Percentiles rank a stretch among this genome's conserved stretches.
These are phyloP conservation scores for Murraya koenigii DNA, from an alignment of 345 rosid species.

Conservation along the genomic window DNA sequence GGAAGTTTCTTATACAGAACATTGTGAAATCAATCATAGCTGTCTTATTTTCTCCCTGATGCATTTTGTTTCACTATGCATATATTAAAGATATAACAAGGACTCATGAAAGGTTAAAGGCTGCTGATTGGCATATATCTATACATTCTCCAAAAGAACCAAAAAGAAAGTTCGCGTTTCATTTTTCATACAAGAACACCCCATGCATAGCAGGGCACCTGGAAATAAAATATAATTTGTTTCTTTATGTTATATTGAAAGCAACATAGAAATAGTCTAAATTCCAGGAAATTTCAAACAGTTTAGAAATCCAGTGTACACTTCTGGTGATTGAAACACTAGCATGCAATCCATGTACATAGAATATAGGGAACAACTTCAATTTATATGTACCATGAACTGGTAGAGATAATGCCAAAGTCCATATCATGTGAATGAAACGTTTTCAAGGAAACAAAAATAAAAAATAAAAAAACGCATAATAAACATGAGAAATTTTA, in stretches of 20 bases:
- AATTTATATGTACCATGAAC: not conserved
- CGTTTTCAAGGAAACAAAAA: not conserved
- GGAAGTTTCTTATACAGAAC: not conserved
- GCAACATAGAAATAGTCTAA: no score
- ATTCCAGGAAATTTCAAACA: no score
- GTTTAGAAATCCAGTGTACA: not conserved
- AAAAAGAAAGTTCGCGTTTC: no score
- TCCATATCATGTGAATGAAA: not conserved
- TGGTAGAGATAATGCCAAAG: not conserved
- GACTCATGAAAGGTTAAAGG: not conserved
- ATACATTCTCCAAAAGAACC: no score
- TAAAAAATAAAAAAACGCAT: not conserved
- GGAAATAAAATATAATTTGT: no score
- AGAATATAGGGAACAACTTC: not conserved
- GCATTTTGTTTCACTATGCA: not conserved
- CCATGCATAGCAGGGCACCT: no score
- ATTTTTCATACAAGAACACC: no score
- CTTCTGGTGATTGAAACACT: not conserved
- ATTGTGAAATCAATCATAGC: not conserved
- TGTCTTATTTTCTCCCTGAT: not conserved
- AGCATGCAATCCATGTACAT: not conserved
- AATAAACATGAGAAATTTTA: constrained; percentile 19
- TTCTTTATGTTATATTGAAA: no score
- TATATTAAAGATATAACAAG: not conserved
- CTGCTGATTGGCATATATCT: no score